Conservation (phyloP, 2,329 filamentous ascomycete species). For the Diaporthe vaccinii region DNA sequence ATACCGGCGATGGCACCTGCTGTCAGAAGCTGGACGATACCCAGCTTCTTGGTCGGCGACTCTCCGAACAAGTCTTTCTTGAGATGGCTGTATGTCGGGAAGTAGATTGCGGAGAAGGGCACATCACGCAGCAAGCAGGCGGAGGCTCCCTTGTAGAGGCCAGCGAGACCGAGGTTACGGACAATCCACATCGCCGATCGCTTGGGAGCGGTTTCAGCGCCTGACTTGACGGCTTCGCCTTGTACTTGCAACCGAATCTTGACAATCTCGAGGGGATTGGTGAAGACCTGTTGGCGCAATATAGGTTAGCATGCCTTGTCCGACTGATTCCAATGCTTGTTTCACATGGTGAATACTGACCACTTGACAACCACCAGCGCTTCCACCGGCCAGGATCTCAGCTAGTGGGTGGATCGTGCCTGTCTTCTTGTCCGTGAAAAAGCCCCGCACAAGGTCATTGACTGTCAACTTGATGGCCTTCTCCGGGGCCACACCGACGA, state of each 20-base stretch:
- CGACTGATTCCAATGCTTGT: not conserved
- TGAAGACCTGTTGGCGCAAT: constrained; percentile 78
- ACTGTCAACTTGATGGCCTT: constrained; percentile 99
- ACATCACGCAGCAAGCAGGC: constrained; percentile 96
- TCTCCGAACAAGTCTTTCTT: constrained; percentile 97
- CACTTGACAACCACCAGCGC: constrained; percentile 94
- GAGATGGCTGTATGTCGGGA: constrained; percentile 94
- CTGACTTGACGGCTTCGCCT: constrained; percentile 89
- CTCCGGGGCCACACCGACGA: constrained; percentile 98
- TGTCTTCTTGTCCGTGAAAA: constrained; percentile 79
- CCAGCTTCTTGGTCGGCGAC: constrained; percentile 86
- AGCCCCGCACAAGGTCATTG: constrained; percentile 89
- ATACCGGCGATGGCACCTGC: constrained; percentile 95
- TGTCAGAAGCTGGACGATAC: constrained; percentile 89
- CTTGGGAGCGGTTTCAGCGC: constrained; percentile 82
- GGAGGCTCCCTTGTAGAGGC: constrained; percentile 95
- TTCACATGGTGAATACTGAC: constrained; percentile 69
- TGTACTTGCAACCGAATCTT: constrained; percentile 99
- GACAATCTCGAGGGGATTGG: constrained; percentile 98
- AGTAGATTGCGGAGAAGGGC: constrained; percentile 98
- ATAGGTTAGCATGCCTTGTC: constrained; percentile 16
- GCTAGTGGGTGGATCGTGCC: constrained; percentile 78
- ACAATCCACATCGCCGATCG: constrained; percentile 99
- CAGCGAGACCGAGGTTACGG: constrained; percentile 91
- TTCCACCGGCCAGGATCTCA: constrained; percentile 90